phyloP scores from a whole-genome alignment of 208 protist genomes.

The Balamuthia mandrillaris region DNA sequence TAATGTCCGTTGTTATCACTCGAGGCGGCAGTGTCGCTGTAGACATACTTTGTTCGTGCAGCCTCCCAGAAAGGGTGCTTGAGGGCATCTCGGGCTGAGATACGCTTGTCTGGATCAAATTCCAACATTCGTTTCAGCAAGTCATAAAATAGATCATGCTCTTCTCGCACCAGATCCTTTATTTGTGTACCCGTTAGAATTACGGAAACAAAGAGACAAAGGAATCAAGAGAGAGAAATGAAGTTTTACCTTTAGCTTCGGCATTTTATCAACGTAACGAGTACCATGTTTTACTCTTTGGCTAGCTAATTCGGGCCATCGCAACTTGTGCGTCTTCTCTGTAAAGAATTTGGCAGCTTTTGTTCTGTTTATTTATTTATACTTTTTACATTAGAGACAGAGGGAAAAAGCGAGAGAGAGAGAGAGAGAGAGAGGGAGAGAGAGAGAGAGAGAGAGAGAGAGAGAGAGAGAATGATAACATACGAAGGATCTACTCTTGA shows the following conservation, averaged over 20 bases:
- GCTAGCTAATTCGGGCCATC: neutral
- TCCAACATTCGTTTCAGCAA: conserved; percentile 49
- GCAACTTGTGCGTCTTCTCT: neutral
- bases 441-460: neutral
- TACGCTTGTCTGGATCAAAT: conserved; percentile 61
- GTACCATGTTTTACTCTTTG: conserved; percentile 6
- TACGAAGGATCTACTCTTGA: neutral
- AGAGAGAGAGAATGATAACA: neutral
- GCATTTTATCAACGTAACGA: conserved; percentile 6
- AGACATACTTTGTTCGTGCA: neutral
- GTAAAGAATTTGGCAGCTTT: neutral
- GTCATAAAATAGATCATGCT: neutral
- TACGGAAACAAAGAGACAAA: too few species aligned
- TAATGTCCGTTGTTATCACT: neutral
- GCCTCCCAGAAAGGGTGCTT: conserved; percentile 64
- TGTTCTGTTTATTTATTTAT: neutral
- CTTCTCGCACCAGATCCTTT: neutral
- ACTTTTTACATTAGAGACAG: neutral
- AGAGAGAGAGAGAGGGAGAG: neutral
- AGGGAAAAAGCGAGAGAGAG: neutral
- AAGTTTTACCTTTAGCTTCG: neutral
- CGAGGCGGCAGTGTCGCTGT: neutral
- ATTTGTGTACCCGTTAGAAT: too few species aligned
- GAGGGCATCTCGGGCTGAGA: conserved; percentile 58
- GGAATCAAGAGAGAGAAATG: too few species aligned